phyloP scores from a whole-genome alignment of 1,284 basidiomycete genomes.

The Anthracocystis panici-leucophaei region DNA sequence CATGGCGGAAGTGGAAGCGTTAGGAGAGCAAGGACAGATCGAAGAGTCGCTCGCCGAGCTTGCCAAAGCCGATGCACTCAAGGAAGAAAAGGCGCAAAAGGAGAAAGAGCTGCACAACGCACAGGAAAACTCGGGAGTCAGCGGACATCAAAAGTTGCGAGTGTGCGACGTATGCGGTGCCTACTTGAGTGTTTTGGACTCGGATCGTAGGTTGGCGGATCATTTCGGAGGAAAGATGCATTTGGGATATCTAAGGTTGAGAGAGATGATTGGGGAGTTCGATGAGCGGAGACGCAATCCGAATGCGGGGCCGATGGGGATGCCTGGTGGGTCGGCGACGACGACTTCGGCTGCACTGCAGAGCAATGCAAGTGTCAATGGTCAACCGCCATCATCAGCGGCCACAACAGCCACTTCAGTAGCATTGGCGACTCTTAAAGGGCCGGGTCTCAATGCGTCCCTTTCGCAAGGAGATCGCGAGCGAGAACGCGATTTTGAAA shows the following conservation, averaged over 20 bases:
- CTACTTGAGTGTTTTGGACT: constrained; percentile 96
- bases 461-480: constrained; percentile 42
- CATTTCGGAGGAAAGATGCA: constrained; percentile 99
- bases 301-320: constrained; percentile 41
- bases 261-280: constrained; percentile 87
- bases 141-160: constrained; percentile 97
- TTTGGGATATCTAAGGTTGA: constrained; percentile 95
- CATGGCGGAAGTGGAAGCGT: constrained; percentile 94
- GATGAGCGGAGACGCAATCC: constrained; percentile 49
- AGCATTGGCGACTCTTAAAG: constrained; percentile 12
- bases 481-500: constrained; percentile 48
- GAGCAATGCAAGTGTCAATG: constrained; percentile 20
- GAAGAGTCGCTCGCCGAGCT: constrained; percentile 98
- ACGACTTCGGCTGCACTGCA: constrained; percentile 11
- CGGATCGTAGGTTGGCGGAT: constrained; percentile 96
- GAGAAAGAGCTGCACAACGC: constrained; percentile 96
- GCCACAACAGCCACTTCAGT: background rate
- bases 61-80: constrained; percentile 95
- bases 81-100: constrained; percentile 94
- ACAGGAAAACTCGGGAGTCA: constrained; percentile 97
- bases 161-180: constrained; percentile 99
- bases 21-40: constrained; percentile 97
- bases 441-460: constrained; percentile 6
- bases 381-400: constrained; percentile 8
- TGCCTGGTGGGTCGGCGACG: constrained; percentile 18